Evolutionary conservation across 768 basidiomycete genomes (phyloP).

Genomic region (Termitomyces sp.): DNA sequence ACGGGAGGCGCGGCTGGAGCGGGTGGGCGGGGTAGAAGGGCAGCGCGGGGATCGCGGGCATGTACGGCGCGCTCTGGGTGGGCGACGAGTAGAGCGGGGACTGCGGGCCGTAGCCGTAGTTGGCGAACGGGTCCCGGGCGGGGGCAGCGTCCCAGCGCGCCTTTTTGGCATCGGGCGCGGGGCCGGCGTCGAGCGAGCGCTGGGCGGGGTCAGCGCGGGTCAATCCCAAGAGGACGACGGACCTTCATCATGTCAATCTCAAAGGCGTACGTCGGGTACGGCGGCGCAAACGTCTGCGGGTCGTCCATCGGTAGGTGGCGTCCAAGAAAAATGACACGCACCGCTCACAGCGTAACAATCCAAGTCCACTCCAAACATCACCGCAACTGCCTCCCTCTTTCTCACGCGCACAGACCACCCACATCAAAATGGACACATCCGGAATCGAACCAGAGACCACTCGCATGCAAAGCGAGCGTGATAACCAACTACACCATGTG

Average conservation of each 20-base stretch:
- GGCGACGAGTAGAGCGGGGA: constrained; percentile 67
- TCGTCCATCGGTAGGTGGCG: constrained; percentile 74
- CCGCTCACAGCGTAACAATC: no score
- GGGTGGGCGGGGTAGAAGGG: constrained; percentile 41
- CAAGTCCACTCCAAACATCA: no score
- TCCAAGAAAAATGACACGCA: constrained; percentile 7
- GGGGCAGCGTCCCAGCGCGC: constrained; percentile 64
- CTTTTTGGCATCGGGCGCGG: constrained; percentile 84
- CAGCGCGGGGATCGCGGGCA: constrained; percentile 44
- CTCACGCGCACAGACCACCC: no score
- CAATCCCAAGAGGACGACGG: constrained; percentile 4
- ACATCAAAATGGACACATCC: no score
- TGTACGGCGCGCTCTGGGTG: constrained; percentile 58
- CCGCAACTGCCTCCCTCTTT: no score
- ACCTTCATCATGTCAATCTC: constrained; percentile 95
- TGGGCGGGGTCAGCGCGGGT: constrained; percentile 23
- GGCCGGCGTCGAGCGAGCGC: constrained; percentile 83
- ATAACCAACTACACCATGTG: constrained; percentile 20
- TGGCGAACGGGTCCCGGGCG: constrained; percentile 71
- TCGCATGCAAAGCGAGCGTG: constrained; percentile 15
- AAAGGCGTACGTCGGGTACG: constrained; percentile 69
- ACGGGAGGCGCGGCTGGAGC: constrained; percentile 55
- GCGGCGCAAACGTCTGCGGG: constrained; percentile 64
- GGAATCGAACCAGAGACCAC: no score
- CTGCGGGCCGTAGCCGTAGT: constrained; percentile 83